Base-by-base conservation (phyloP, 371 early-diverging fungal genomes). In the Syncephalastrum contaminatum region DNA sequence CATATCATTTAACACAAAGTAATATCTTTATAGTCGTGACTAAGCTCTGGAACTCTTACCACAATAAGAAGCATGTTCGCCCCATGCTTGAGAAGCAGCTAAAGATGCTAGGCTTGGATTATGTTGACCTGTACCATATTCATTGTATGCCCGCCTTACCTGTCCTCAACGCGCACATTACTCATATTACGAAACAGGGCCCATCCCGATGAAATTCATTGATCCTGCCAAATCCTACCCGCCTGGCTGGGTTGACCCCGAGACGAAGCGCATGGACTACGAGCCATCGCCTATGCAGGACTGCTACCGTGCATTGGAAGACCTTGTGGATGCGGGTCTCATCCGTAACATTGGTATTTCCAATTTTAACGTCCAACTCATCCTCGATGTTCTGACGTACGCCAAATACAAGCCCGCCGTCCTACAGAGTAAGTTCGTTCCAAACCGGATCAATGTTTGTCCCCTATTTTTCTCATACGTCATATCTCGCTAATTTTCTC, bases 111-210 rank as follows among this genome's bases (percentile, higher is more conserved):
- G 74, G 75, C 36, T 64, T 83, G 14, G 77, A 82, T 3, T 91
- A 91, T 51, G 56, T 92, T 46, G 92, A 93, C 70, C 73, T 92
- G 40, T 91, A 88, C 56, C 60, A 72, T 27, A 67, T 80, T 48
- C 80, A 80, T 48, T 75, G 71, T 66, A 62, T 61, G 69, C n/a
- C n/a, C n/a, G n/a, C n/a, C n/a, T n/a, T n/a, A 66, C 16, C 20
- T 20, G 10, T 8, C 43, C 0, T 42, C 24, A 12, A 13, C 43
- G 16, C 25, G 43, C 43, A 15, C 7, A 22, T 36, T 36, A 39
- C 36, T 50, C 8, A 36, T 18, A 25, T 36, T 14, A 30, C n/a
- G 2, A 16, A 39, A 14, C 47, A 73, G 72, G 72, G 58, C 77
- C 77, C 36, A 55, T 72, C 43, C 69, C 77, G 18, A 58, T 72